Percentiles rank a stretch among this genome's conserved stretches.
phyloP scores from a whole-genome alignment of 2,329 filamentous ascomycete species.

The Fusarium sp. region DNA sequence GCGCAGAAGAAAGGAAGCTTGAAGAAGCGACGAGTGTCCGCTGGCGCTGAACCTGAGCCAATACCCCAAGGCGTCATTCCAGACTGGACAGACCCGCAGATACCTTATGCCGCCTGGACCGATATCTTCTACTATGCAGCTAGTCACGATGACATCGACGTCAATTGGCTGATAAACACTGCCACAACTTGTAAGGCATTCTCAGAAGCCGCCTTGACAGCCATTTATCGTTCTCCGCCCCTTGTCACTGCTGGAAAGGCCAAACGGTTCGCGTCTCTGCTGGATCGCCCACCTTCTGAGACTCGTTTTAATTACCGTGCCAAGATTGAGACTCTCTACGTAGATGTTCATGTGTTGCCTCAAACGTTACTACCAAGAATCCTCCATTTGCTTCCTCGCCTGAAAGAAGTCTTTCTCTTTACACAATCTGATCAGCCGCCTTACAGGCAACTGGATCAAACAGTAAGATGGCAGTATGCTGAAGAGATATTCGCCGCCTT shows the following conservation, averaged over 20 bases:
- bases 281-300: constrained; percentile 61
- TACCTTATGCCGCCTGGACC: constrained; percentile 75
- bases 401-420: constrained; percentile 76
- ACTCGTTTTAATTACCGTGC: constrained; percentile 71
- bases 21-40: constrained; percentile 34
- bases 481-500: constrained; percentile 72
- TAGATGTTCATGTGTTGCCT: constrained; percentile 75
- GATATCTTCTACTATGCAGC: constrained; percentile 76
- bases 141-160: constrained; percentile 56
- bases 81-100: constrained; percentile 61
- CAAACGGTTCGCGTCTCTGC: constrained; percentile 57
- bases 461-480: constrained; percentile 76
- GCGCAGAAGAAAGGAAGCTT: constrained; percentile 10
- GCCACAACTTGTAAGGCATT: constrained; percentile 72
- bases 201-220: constrained; percentile 76
- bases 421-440: constrained; percentile 75
- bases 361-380: constrained; percentile 57
- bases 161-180: constrained; percentile 71
- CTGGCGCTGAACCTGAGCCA: constrained; percentile 3
- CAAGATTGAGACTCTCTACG: constrained; percentile 75
- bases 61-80: constrained; percentile 51
- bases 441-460: constrained; percentile 65
- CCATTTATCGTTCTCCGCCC: constrained; percentile 75
- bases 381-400: constrained; percentile 70
- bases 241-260: constrained; percentile 60